Evolutionary conservation across 1,284 basidiomycete species (phyloP), one percentile per base, ranked within the genome.

Genomic region (Athelia psychrophila): DNA sequence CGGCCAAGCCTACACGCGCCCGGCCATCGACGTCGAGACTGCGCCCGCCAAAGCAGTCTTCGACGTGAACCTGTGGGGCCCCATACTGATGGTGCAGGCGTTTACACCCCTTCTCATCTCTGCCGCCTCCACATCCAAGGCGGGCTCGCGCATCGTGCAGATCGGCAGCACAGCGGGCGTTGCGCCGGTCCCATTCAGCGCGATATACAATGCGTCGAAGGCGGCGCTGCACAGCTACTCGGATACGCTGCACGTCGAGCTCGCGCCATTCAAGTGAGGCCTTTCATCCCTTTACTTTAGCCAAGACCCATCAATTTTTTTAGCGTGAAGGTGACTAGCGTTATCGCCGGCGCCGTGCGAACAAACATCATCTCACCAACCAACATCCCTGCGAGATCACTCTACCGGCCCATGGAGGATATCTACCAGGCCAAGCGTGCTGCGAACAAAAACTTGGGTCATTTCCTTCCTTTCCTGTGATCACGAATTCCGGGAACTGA

Each of bases 301-400:
- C 12, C 46, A n/a, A 50, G 47, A 10, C 24, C 35, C 16, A 1
- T 12, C 35, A 70, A 67, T 40, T n/a, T n/a, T n/a, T n/a, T n/a
- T n/a, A n/a, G n/a, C n/a, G 55, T 71, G 44, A 66, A 68, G 40
- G 67, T 70, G 22, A 60, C 61, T 19, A 68, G 61, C 36, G 27
- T 69, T 36, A 47, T 66, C 10, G 57, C 63, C 9, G 70, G 69
- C 1, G 59, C 57, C 13, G 62, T 71, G 20, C 57, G 63, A 51
- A 65, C 54, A 52, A 65, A 63, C 38, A 62, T 65, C 20, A 44
- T 54, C 3, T 53, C 52, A 35, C 51, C 54, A 2, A 42, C 47
- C 9, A 49, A 32, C 2, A 53, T 63, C 3, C 54, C 60, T n/a
- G 54, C 60, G 3, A 13, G 13, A 30, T 70, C 68, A 2, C 45